Evolutionary conservation across 345 rosid species (phyloP).

Genomic region (Garcia nutans): DNA sequence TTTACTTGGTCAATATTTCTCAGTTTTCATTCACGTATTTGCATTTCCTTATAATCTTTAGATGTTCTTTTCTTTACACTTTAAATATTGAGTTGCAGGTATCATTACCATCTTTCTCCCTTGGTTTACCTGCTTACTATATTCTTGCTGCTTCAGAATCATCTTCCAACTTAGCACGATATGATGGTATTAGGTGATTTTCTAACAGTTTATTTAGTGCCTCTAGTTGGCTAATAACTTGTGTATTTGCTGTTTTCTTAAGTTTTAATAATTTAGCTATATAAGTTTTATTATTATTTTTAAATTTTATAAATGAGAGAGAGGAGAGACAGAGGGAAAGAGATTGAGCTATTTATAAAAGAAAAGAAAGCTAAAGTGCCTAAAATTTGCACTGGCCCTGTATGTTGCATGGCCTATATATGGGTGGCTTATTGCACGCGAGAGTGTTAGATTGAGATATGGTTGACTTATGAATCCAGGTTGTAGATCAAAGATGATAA

Average conservation of each 20-base stretch:
- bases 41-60: background rate
- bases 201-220: background rate
- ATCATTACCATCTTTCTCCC: conserved; percentile 82
- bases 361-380: background rate
- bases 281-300: too few relatives aligned
- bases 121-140: conserved; percentile 87
- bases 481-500: too few relatives aligned
- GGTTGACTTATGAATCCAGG: background rate
- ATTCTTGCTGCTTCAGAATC: conserved; percentile 88
- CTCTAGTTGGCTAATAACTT: background rate
- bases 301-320: too few relatives aligned
- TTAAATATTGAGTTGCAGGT: conserved; percentile 41
- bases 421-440: background rate
- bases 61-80: background rate
- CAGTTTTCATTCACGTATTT: background rate
- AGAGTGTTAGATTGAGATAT: background rate
- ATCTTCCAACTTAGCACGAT: conserved; percentile 85
- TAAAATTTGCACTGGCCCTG: background rate
- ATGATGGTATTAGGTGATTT: conserved; percentile 81
- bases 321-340: background rate
- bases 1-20: conserved; percentile 21
- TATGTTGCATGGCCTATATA: background rate
- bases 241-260: background rate
- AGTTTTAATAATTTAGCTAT: background rate
- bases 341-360: background rate